Base-by-base conservation (phyloP, 1,139 yeast genomes). In the Candida labiduridarum region DNA sequence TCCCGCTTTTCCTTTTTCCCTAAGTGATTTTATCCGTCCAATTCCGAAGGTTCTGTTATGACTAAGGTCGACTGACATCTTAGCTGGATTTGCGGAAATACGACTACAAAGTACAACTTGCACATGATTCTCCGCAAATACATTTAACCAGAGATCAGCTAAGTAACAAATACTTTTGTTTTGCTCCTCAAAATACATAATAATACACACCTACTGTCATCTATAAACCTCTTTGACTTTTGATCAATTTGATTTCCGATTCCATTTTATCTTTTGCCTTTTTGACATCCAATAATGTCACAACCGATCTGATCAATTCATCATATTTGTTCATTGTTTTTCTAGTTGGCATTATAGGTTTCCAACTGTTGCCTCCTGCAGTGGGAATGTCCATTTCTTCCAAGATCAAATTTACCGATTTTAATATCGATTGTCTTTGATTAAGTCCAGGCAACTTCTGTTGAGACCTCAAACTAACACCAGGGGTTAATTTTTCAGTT, bases 341-440 rank as follows among this genome's bases (percentile, higher is more conserved):
- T 41, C 88, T 83, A 0, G 99, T 89, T 2, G 96, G 96, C 88
- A 95, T 87, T 0, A 85, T 84, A 0, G 99, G 98, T 56, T 88
- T 84, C 59, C 77, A 76, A 19, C 71, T 65, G 11, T 78, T 76
- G 10, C 80, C 80, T 15, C 80, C 80, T 4, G 76, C 79, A 1
- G 96, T 85, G 1, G 86, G 77, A 22, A 94, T 71, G 14, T 86
- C 94, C 55, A 94, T 71, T 62, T 94, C 99, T 52, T 85, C 88
- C 53, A 94, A 69, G 4, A 85, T 78, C n/a, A 83, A 79, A 49
- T 79, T 76, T 8, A 92, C 89, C 56, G 90, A 89, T 46, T 87
- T 81, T 60, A 92, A 91, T 6, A 89, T 82, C 0, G 94, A 74
- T 56, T 75, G 81, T 50, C 78, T 70, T 54, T 76, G 81, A 52